Evolutionary conservation across 169 alveolate species (phyloP).

Genomic region (Besnoitia besnoiti): DNA sequence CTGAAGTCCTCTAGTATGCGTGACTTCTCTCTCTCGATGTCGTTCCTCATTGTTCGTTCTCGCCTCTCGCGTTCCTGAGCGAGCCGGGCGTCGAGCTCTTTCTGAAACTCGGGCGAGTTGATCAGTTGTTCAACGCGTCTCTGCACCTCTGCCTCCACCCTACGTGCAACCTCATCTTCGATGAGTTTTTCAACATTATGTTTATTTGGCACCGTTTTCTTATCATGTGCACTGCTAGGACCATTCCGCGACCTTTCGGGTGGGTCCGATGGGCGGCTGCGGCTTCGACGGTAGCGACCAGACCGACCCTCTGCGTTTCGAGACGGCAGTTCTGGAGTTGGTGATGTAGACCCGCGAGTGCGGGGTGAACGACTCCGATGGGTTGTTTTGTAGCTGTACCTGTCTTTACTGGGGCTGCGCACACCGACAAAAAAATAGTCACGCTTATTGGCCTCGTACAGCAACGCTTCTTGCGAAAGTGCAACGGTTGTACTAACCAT

Average conservation of each 20-base stretch:
- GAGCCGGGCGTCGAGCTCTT: conserved; percentile 33
- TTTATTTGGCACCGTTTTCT: not conserved
- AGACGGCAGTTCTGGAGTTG: conserved; percentile 19
- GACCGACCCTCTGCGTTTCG: not conserved
- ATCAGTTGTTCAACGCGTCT: conserved; percentile 50
- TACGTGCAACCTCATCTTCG: conserved; percentile 52
- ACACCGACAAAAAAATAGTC: too few relatives aligned
- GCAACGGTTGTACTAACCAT: too few relatives aligned
- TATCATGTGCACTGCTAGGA: not conserved
- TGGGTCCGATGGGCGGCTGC: conserved; percentile 24
- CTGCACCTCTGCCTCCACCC: conserved; percentile 59
- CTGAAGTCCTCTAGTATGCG: conserved; percentile 40
- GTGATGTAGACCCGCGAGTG: not conserved
- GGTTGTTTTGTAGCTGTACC: not conserved
- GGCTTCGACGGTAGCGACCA: conserved; percentile 26
- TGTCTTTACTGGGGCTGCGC: not conserved
- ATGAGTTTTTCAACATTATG: conserved; percentile 1
- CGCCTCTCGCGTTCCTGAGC: conserved; percentile 55
- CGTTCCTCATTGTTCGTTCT: conserved; percentile 7
- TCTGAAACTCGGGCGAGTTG: conserved; percentile 46
- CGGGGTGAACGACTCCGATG: conserved; percentile 1
- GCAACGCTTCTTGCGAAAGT: too few relatives aligned
- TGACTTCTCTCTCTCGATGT: conserved; percentile 34
- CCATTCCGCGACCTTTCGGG: not conserved
- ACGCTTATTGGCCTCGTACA: too few relatives aligned